Evolutionary conservation across 192 early-diverging fungal genomes (phyloP).

Genomic region (Chytriomyces sp.): DNA sequence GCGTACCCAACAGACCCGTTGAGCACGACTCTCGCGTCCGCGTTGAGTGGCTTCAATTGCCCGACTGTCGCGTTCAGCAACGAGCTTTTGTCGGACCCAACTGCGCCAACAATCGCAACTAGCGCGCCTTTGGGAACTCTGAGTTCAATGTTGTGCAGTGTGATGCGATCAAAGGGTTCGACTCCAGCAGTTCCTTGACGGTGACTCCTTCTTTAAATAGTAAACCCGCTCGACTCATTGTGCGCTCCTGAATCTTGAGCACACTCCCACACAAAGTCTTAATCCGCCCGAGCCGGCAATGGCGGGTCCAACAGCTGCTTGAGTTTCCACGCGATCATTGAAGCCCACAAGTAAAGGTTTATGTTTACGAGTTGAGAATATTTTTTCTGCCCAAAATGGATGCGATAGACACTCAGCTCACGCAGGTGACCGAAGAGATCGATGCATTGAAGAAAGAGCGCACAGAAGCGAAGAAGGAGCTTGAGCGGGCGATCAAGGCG

Average conservation of each 20-base stretch:
- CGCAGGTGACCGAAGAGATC: background rate
- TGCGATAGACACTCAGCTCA: background rate
- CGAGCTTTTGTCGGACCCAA: slow-evolving; percentile 49
- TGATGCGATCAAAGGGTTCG: slow-evolving; percentile 9
- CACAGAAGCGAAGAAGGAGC: background rate
- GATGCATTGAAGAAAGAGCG: background rate
- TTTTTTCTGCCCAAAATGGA: slow-evolving; percentile 4
- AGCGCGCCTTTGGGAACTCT: slow-evolving; percentile 45
- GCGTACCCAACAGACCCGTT: slow-evolving; percentile 76
- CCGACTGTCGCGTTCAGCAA: slow-evolving; percentile 47
- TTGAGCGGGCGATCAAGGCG: background rate
- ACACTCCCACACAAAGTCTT: slow-evolving; percentile 68
- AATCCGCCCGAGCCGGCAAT: too few relatives aligned
- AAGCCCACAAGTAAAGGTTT: too few relatives aligned
- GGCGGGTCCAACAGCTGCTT: too few relatives aligned
- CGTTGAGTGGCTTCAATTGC: slow-evolving; percentile 35
- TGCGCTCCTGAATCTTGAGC: background rate
- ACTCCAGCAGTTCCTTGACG: background rate
- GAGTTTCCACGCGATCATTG: too few relatives aligned
- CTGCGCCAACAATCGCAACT: slow-evolving; percentile 62
- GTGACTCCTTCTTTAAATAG: too few relatives aligned
- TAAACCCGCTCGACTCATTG: background rate
- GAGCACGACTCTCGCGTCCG: slow-evolving; percentile 57
- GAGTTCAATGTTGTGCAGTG: slow-evolving; percentile 37
- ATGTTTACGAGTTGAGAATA: too few relatives aligned